Conservation (phyloP, 495 filamentous ascomycete species). For the Penicillium parvum region DNA sequence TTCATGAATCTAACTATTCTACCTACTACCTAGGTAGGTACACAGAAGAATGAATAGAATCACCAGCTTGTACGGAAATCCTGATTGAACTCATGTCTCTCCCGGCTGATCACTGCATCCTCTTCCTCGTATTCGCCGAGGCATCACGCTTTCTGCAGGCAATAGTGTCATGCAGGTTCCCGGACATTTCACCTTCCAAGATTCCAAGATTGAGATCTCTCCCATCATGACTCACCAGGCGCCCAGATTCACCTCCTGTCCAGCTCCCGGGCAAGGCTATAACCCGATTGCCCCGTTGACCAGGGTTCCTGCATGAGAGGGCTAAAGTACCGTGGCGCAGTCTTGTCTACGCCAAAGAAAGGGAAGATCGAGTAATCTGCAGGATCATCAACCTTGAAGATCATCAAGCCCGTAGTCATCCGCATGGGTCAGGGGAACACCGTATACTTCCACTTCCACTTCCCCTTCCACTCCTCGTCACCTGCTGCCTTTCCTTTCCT, state of each 20-base stretch:
- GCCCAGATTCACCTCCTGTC: background rate
- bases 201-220: background rate
- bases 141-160: no score
- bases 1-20: no score
- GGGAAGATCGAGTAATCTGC: slow-evolving; percentile 4
- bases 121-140: no score
- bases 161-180: no score
- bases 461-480: no score
- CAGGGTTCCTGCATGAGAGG: slow-evolving; percentile 11
- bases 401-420: slow-evolving; percentile 21
- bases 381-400: slow-evolving; percentile 2
- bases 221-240: slow-evolving; percentile 1
- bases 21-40: no score
- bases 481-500: slow-evolving; percentile 2
- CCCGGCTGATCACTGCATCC: no score
- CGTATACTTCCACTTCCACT: no score
- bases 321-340: background rate
- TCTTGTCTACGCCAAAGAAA: background rate
- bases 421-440: slow-evolving; percentile 17
- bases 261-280: background rate
- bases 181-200: no score
- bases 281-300: slow-evolving; percentile 2
- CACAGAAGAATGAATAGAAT: no score
- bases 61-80: no score
- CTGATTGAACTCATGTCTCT: no score